These are phyloP conservation scores for Debaryomyces robertsiae DNA, from an alignment of 1,139 yeast genomes.

Conservation along the genomic window DNA sequence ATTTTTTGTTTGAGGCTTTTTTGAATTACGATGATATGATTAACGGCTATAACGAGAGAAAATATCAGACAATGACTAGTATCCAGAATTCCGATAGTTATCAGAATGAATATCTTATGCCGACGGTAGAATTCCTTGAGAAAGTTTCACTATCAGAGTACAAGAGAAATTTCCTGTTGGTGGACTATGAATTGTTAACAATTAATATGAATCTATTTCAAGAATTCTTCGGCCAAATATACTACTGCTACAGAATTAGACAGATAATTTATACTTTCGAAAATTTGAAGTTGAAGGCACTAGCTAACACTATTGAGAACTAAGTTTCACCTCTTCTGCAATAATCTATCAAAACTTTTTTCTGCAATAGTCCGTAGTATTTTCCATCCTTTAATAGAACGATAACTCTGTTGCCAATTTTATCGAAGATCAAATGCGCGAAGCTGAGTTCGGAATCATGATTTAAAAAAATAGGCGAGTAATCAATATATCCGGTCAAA, in stretches of 20 bases:
- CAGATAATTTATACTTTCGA: slow-evolving; percentile 6
- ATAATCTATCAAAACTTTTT: slow-evolving; percentile 56
- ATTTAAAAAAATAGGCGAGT: slow-evolving; percentile 53
- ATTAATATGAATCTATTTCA: slow-evolving; percentile 13
- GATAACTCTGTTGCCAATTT: slow-evolving; percentile 56
- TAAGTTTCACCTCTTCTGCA: slow-evolving; percentile 24
- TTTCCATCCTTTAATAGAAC: slow-evolving; percentile 53
- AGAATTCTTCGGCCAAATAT: slow-evolving; percentile 10
- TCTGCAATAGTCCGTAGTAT: slow-evolving; percentile 57
- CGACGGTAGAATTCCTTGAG: slow-evolving; percentile 9
- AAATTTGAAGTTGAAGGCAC: slow-evolving; percentile 1
- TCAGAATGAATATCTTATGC: slow-evolving; percentile 11
- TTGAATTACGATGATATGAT: slow-evolving; percentile 13
- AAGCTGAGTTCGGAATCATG: slow-evolving; percentile 53
- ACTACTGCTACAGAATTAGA: slow-evolving; percentile 11
- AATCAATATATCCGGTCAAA: slow-evolving; percentile 47
- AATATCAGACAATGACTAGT: slow-evolving; percentile 18
- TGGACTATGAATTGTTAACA: slow-evolving; percentile 9
- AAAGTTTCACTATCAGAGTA: slow-evolving; percentile 2
- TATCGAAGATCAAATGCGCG: slow-evolving; percentile 57
- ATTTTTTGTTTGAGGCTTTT: slow-evolving; percentile 18
- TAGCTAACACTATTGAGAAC: too few relatives aligned
- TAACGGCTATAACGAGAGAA: slow-evolving; percentile 13
- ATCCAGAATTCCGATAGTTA: slow-evolving; percentile 1
- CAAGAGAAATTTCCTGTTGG: too few relatives aligned